Base-by-base conservation (phyloP, 495 filamentous ascomycete genomes). In the Aspergillus avenaceus region DNA sequence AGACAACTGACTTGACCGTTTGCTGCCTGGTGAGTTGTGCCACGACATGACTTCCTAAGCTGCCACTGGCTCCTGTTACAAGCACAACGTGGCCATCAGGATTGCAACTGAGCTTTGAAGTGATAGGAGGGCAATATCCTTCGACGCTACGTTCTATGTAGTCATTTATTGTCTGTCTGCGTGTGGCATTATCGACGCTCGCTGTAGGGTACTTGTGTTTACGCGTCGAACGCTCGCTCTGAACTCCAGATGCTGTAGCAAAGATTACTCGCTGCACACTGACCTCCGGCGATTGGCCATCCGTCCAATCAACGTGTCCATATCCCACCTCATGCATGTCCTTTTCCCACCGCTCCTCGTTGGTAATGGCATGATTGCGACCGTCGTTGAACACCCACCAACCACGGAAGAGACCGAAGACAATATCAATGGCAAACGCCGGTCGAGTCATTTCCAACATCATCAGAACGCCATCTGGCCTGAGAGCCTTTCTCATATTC, bases 361-460 rank as follows among this genome's bases (percentile, higher is more conserved):
- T 47, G 0, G 65, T 58, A 6, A 80, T 46, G 0, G 74, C 74
- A 54, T 82, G 76, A 3, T 32, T 47, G 0, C 76, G 69, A 2
- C 77, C 75, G 53, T 82, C 78, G 4, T 69, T 65, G 13, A 74
- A 74, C 12, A 73, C 58, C 78, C 78, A 81, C 79, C 79, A 82
- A 6, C 78, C 77, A 16, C 77, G 70, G 0, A 81, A 64, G 6
- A 76, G 54, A 3, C 77, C 77, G 45, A 74, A 79, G 9, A 75
- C 63, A 22, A 82, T 44, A 44, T 82, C 76, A 11, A 75, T 61
- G 57, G 69, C 77, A 48, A 64, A 64, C 0, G 71, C 40, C 2
- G 56, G 42, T 32, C 42, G 42, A 3, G 71, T 77, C 59, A 76
- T 67, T 41, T 78, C 76, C 2, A 72, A 49, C 49, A 77, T 49